Conservation (phyloP, 345 rosid species). For the Aquilaria malaccensis region DNA sequence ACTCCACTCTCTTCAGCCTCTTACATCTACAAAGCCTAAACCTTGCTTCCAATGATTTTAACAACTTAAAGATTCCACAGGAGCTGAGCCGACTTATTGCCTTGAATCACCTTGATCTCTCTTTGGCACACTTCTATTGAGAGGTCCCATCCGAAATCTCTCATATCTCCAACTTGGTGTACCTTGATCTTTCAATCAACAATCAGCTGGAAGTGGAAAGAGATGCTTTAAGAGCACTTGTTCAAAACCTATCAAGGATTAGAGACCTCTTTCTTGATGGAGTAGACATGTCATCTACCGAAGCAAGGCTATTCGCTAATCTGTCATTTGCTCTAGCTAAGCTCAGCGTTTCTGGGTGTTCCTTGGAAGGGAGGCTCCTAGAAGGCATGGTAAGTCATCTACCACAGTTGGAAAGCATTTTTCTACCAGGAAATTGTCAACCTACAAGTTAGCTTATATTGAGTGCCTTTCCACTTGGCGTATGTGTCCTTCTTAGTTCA, state of each 20-base stretch:
- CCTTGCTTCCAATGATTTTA: background rate
- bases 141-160: background rate
- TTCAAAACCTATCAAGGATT: no score
- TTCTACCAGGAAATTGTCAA: no score
- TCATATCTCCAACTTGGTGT: background rate
- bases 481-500: no score
- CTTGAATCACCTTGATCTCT: slow-evolving; percentile 5
- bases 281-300: no score
- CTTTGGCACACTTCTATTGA: slow-evolving; percentile 1
- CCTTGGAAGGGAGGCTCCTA: background rate
- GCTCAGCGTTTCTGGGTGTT: background rate
- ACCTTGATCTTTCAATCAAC: background rate
- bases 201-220: background rate
- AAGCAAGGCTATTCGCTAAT: background rate
- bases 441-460: no score
- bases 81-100: background rate
- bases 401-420: background rate
- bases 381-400: background rate
- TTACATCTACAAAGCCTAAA: background rate
- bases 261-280: no score
- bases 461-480: no score
- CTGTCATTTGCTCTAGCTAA: slow-evolving; percentile 6
- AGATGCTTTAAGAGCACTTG: background rate
- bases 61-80: background rate
- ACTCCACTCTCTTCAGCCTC: no score